Base-by-base conservation (phyloP, 805 yeast genomes). In the Teunomyces aglyptinius region DNA sequence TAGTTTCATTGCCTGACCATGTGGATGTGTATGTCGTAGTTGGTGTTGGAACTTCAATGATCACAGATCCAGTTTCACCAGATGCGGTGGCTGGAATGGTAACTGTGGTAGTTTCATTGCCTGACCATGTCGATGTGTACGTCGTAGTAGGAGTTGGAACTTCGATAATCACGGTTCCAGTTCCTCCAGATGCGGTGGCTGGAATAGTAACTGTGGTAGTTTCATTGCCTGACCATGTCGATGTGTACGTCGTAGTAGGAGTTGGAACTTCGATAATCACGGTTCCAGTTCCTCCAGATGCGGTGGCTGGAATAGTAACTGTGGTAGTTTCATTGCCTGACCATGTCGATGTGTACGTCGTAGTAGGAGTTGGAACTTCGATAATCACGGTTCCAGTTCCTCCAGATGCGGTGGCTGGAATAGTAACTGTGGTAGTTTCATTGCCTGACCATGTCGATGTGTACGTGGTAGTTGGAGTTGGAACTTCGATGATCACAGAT, bases 151-250 rank as follows among this genome's bases (percentile, higher is more conserved):
- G 57, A 15, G 32, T 46, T 6, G 59, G 45, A 8, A 52, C 49
- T n/a, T 43, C 42, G 26, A 52, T 44, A 12, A 57, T 55, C 19
- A 38, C 27, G 6, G 59, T 51, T 18, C 36, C 39, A 26, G 49
- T 48, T 16, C 10, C 16, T 7, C 43, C 47, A n/a, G n/a, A n/a
- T 7, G 46, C 12, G 3, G 5, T 24, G 22, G 6, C 16, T 26
- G 49, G 46, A 20, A 52, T 32, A n/a, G 67, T 61, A 2, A 61
- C 56, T 6, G 52, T 47, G 12, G 20, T 8, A 6, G 63, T 55
- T 1, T 50, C 43, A 41, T 42, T 10, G 2, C 52, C 53, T 18
- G 59, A 44, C 49, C 51, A 55, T 1, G 57, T 47, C 6, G 48
- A 13, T n/a, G 61, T 57, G 2, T 41, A 29, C 5, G 58, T 55